These are phyloP conservation scores for Aspergillus heteromorphus DNA, from an alignment of 495 filamentous ascomycete species.

Conservation along the genomic window DNA sequence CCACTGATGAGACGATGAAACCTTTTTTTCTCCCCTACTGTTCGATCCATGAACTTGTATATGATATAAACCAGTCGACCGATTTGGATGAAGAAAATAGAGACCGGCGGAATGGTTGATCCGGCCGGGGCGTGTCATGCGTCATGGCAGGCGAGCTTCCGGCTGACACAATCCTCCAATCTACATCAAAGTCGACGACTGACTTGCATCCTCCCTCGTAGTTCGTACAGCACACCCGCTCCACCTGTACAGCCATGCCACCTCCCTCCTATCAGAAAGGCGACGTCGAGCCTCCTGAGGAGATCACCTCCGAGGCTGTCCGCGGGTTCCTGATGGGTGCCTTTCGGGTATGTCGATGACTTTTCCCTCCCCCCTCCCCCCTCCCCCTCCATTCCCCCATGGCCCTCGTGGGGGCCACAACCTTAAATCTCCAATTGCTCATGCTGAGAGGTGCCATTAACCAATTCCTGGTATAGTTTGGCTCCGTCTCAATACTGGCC, in stretches of 20 bases:
- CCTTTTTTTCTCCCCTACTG: too few species aligned
- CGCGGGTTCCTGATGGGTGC: conserved; percentile 42
- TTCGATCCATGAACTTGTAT: too few species aligned
- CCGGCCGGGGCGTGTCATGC: conserved; percentile 1
- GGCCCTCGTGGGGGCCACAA: background rate
- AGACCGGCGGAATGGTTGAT: conserved; percentile 14
- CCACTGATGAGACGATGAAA: too few species aligned
- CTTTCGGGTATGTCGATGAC: conserved; percentile 34
- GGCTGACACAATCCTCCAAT: background rate
- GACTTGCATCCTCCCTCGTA: too few species aligned
- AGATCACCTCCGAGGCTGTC: conserved; percentile 37
- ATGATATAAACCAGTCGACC: too few species aligned
- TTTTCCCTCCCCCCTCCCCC: conserved; percentile 1
- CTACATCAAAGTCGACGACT: too few species aligned
- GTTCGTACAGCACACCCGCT: background rate
- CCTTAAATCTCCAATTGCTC: background rate
- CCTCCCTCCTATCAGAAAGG: conserved; percentile 32
- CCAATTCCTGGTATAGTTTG: conserved; percentile 28
- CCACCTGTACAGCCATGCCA: conserved; percentile 27
- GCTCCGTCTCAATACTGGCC: conserved; percentile 43
- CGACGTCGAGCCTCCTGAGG: conserved; percentile 37
- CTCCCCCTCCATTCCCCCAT: too few species aligned
- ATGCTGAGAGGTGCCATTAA: background rate
- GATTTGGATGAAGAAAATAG: too few species aligned
- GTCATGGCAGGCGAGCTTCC: background rate